Base-by-base conservation (phyloP, 495 filamentous ascomycete genomes). In the Hypoxylon lenormandii region DNA sequence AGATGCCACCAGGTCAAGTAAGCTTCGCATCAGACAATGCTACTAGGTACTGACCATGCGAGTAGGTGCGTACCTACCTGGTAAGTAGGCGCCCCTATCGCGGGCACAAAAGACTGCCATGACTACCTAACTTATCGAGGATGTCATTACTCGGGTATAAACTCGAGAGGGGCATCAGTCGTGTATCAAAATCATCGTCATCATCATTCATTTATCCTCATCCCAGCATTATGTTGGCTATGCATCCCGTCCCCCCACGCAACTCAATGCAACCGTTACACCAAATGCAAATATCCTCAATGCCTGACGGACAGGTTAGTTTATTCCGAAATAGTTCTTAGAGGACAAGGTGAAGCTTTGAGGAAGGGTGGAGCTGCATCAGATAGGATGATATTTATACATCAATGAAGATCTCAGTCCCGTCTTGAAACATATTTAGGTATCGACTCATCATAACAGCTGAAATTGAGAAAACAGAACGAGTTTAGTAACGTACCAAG, bases 381-480 rank as follows among this genome's bases (percentile, higher is more conserved):
- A 71, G 68, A 59, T 59, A 66, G 46, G 47, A 62, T 62, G 47
- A 62, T 62, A 50, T 50, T 72, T 76, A 71, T 72, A 46, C 67
- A 74, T 76, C 73, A 74, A 64, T 53, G 70, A 76, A 72, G 53
- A 76, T 74, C 61, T 74, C 71, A 72, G 71, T 55, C 71, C 71
- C 73, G 73, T 76, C 73, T 76, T 76, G 71, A 76, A 76, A 74
- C 67, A 76, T 76, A 74, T 76, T 74, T 74, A 43, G 42, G 60
- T 68, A 69, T 45, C 30, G 69, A 69, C 67, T 76, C 71, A 74
- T 76, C 71, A 72, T 70, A 55, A 62, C 46, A 76, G 61, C 70
- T 18, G 8, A 0, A 42, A 51, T 8, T 3, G 7, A 18, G 22
- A 33, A 23, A 1, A 8, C 3, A 45, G 64, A 63, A 26, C 19